Base-by-base conservation (phyloP, 2,329 filamentous ascomycete species). In the Penicillium aurantiogriseum region DNA sequence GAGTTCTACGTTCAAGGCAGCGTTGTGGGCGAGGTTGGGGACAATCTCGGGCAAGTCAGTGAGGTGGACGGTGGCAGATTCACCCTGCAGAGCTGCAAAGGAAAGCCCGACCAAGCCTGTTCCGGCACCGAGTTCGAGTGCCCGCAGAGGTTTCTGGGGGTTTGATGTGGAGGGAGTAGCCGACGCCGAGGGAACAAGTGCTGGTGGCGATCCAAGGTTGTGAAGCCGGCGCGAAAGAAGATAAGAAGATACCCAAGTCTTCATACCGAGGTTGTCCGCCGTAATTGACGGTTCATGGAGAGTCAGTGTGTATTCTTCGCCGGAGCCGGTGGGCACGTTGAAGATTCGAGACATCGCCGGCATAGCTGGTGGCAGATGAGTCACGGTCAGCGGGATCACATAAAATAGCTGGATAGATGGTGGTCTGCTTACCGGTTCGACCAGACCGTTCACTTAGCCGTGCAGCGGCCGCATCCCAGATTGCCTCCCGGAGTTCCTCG, bases 201-300 rank as follows among this genome's bases (percentile, higher is more conserved):
- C 57, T 15, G 70, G 67, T 8, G 71, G 61, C 4, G 71, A 64
- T 15, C 71, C 70, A 54, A 77, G 54, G 4, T 56, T 63, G 56
- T 73, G 68, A 27, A 97, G 82, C 25, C 89, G 85, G 64, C 85
- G 88, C 0, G 93, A 89, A 5, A 97, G 85, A 2, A 95, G 83
- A 69, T 92, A 95, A 0, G 92, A 93, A 0, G 92, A 93, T 0
- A 90, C 91, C 94, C 94, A 97, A 0, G 94, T 99, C 75, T 99
- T 97, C 72, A 95, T 82, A 1, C 94, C 94, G 19, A 97, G 80
- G 58, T 90, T 89, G 73, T 97, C 93, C 7, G 89, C 89, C 0
- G 91, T 96, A 55, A 97, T 80, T 0, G 92, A 87, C 2, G 94
- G 94, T 71, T 99, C 94, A 56, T 91, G 84, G 39, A 99, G 85